Base-by-base conservation (phyloP, 2,329 filamentous ascomycete genomes). In the Hypoxylon sp. region DNA sequence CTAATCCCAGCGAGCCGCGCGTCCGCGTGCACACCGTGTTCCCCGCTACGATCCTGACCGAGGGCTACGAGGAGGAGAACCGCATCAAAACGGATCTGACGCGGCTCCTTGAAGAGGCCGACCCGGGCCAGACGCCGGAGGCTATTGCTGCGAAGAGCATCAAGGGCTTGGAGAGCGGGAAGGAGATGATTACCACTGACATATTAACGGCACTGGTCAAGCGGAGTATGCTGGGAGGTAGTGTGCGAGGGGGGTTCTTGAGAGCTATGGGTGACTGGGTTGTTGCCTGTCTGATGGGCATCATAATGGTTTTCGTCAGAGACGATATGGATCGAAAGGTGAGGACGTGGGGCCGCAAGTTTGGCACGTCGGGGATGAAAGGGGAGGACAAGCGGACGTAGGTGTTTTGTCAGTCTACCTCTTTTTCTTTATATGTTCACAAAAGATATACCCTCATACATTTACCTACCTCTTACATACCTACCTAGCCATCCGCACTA, bases 1-100 rank as follows among this genome's bases (percentile, higher is more conserved):
- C 67, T 1, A 42, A 66, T 17, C 68, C 69, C 0, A 30, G 34
- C 3, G 40, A 61, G 15, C 69, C 69, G 0, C 53, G 45, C 1
- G 59, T 89, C 34, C 78, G 81, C 49, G 76, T 89, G n/a, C 85
- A 88, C 57, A 79, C 80, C 26, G 74, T 89, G 7, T 84, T 83
- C 57, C 87, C 87, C 0, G 85, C 81, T 52, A 84, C 81, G 0
- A 90, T 90, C 6, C 16, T 16, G 2, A 25, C 16, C 36, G 36
- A 49, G 17, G n/a, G 20, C 12, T 30, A 17, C 16, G 46, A 59
- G 7, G 13, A 40, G n/a, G 62, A 63, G 41, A 63, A 63, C 16
- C 35, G 5, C 0, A 46, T 61, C 38, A 63, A 64, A 37, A 7
- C 55, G 1, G 55, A 59, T 30, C 1, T 62, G 2, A 61, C 57